Conservation (phyloP, 2,329 filamentous ascomycete genomes). For the Colletotrichum spinosum region DNA sequence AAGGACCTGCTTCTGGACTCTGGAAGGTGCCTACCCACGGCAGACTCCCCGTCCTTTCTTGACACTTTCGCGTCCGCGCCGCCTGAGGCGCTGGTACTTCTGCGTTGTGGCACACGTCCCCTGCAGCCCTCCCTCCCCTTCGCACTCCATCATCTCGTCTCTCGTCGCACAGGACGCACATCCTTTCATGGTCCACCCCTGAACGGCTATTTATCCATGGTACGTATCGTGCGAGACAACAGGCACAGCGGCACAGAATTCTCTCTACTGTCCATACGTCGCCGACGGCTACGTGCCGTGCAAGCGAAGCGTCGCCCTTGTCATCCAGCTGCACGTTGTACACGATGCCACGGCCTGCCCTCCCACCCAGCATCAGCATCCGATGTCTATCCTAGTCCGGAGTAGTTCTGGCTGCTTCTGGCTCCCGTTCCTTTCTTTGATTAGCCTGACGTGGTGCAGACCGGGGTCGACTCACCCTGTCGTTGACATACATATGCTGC, state of each 20-base stretch:
- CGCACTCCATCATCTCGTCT: slow-evolving; percentile 32
- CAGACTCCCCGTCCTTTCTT: slow-evolving; percentile 12
- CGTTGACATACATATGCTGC: slow-evolving; percentile 22
- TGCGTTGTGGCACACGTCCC: background rate
- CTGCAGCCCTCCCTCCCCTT: slow-evolving; percentile 9
- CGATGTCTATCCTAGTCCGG: background rate
- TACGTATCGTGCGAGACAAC: slow-evolving; percentile 30
- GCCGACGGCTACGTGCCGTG: slow-evolving; percentile 25
- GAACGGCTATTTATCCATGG: background rate
- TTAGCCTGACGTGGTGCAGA: slow-evolving; percentile 14
- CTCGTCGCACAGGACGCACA: slow-evolving; percentile 17
- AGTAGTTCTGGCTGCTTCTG: slow-evolving; percentile 10
- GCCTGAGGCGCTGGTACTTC: no score
- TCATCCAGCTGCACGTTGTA: slow-evolving; percentile 3
- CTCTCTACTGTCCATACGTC: background rate
- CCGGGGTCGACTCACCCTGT: slow-evolving; percentile 10
- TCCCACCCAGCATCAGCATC: slow-evolving; percentile 19
- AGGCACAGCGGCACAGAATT: no score
- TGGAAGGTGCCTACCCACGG: slow-evolving; percentile 3
- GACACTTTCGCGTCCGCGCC: background rate
- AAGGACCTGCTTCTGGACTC: background rate
- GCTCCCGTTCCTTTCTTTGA: slow-evolving; percentile 35
- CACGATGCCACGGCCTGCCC: slow-evolving; percentile 3
- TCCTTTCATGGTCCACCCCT: slow-evolving; percentile 21
- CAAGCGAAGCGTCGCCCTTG: background rate